A percentile compares a stretch with the other conserved stretches of the same genome.
phyloP scores from a whole-genome alignment of 805 yeast species.

The Kuraishia molischiana region DNA sequence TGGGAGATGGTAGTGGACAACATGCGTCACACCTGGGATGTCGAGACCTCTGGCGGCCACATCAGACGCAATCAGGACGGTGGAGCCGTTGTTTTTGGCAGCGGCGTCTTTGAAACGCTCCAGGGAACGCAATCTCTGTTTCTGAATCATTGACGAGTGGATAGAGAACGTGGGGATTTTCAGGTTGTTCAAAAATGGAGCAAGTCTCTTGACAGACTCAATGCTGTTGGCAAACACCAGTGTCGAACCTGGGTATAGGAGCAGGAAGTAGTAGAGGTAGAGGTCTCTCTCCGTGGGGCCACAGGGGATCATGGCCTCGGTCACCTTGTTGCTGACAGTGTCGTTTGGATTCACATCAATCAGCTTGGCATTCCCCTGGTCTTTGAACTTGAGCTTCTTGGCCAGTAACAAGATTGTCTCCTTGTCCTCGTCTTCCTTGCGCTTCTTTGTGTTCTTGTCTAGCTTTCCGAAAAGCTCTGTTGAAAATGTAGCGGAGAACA shows the following conservation, averaged over 20 bases:
- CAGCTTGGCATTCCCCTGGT: slow-evolving; percentile 47
- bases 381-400: slow-evolving; percentile 61
- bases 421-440: slow-evolving; percentile 28
- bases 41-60: slow-evolving; percentile 98
- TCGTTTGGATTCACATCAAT: slow-evolving; percentile 85
- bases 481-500: slow-evolving; percentile 93
- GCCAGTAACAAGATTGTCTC: slow-evolving; percentile 59
- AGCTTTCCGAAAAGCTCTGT: slow-evolving; percentile 73
- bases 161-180: slow-evolving; percentile 63
- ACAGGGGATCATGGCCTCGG: slow-evolving; percentile 88
- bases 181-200: slow-evolving; percentile 63
- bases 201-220: slow-evolving; percentile 83
- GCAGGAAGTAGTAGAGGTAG: slow-evolving; percentile 76
- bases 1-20: slow-evolving; percentile 92
- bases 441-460: slow-evolving; percentile 22
- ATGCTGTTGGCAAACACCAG: slow-evolving; percentile 92
- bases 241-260: slow-evolving; percentile 82
- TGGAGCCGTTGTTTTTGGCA: slow-evolving; percentile 31
- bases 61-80: slow-evolving; percentile 86
- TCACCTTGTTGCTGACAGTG: slow-evolving; percentile 60
- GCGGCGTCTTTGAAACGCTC: slow-evolving; percentile 65
- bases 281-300: slow-evolving; percentile 84
- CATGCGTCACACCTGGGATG: slow-evolving; percentile 84
- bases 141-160: slow-evolving; percentile 93
- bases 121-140: slow-evolving; percentile 76